A percentile compares a stretch with the other conserved stretches of the same genome.
These are phyloP conservation scores for Alternaria infectoria DNA, from an alignment of 2,329 filamentous ascomycete genomes.

Conservation along the genomic window DNA sequence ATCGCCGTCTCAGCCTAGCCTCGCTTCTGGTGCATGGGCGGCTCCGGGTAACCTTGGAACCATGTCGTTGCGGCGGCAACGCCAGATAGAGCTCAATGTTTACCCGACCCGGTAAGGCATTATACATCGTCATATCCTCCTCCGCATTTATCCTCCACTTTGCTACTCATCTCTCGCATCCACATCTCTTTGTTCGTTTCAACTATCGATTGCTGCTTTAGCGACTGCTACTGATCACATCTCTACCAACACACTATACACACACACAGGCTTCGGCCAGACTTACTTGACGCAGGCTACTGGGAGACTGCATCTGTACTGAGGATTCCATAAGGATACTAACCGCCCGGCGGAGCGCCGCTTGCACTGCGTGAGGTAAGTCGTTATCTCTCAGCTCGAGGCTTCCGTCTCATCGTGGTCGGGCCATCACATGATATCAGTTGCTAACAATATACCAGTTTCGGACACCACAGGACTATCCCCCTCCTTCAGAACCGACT, in stretches of 20 bases:
- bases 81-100: slow-evolving; percentile 25
- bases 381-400: slow-evolving; percentile 1
- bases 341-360: slow-evolving; percentile 75
- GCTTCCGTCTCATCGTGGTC: not conserved
- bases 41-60: slow-evolving; percentile 1
- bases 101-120: slow-evolving; percentile 27
- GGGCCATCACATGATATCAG: not conserved
- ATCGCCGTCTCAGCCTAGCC: not conserved
- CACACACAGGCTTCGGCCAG: slow-evolving; percentile 39
- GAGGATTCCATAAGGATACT: slow-evolving; percentile 54
- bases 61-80: slow-evolving; percentile 1
- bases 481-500: slow-evolving; percentile 50
- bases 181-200: slow-evolving; percentile 28
- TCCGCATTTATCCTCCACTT: slow-evolving; percentile 29
- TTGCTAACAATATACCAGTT: slow-evolving; percentile 41
- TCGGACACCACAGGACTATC: slow-evolving; percentile 48
- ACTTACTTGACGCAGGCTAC: slow-evolving; percentile 48
- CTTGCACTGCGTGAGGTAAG: slow-evolving; percentile 84
- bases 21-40: not conserved
- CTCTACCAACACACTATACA: slow-evolving; percentile 15
- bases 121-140: slow-evolving; percentile 37
- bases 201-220: slow-evolving; percentile 19
- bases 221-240: slow-evolving; percentile 13
- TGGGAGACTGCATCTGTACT: slow-evolving; percentile 50
- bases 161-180: slow-evolving; percentile 29